phyloP scores from a whole-genome alignment of 805 yeast genomes.

The Spathaspora sp. region DNA sequence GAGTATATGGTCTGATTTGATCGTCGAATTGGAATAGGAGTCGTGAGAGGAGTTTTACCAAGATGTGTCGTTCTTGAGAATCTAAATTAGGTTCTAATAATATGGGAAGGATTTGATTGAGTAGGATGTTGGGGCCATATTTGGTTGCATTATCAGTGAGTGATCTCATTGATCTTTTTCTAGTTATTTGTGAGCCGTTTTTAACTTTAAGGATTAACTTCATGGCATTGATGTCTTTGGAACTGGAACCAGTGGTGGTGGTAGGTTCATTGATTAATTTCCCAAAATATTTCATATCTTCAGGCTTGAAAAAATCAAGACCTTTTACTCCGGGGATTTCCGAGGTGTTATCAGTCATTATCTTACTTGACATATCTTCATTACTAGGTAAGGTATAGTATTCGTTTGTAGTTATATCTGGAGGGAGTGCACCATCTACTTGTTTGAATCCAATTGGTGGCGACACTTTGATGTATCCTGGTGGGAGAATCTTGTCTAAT shows the following conservation, averaged over 20 bases:
- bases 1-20: slow-evolving; percentile 66
- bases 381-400: slow-evolving; percentile 55
- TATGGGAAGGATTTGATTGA: slow-evolving; percentile 72
- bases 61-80: slow-evolving; percentile 77
- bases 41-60: slow-evolving; percentile 74
- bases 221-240: slow-evolving; percentile 59
- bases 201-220: slow-evolving; percentile 64
- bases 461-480: slow-evolving; percentile 42
- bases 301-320: slow-evolving; percentile 63
- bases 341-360: slow-evolving; percentile 24
- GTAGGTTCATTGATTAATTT: slow-evolving; percentile 38
- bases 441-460: slow-evolving; percentile 46
- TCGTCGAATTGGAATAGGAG: slow-evolving; percentile 64
- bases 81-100: slow-evolving; percentile 68
- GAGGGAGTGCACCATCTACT: slow-evolving; percentile 18
- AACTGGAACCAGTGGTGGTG: slow-evolving; percentile 38
- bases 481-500: slow-evolving; percentile 48
- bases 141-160: slow-evolving; percentile 59
- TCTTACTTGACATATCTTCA: slow-evolving; percentile 12
- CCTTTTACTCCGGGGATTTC: slow-evolving; percentile 66
- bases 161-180: slow-evolving; percentile 68
- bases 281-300: slow-evolving; percentile 71
- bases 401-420: slow-evolving; percentile 29
- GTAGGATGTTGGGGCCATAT: slow-evolving; percentile 68
- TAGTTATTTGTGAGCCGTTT: slow-evolving; percentile 66